Evolutionary conservation across 106 monocot genomes (phyloP), one percentile per base, ranked within the genome.

Genomic region (Allium fistulosum): DNA sequence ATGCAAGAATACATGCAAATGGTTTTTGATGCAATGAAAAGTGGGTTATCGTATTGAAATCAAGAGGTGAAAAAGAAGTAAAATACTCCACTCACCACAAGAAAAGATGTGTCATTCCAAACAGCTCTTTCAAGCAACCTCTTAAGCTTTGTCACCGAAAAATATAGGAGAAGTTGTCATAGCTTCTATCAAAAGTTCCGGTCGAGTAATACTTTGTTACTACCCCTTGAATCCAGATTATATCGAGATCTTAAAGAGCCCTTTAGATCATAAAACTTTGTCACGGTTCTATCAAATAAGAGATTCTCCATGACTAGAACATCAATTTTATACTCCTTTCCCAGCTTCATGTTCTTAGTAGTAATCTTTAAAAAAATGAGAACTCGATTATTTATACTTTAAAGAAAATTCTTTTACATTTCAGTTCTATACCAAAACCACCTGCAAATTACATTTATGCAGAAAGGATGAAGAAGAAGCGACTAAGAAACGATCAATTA

Each of bases 141-240:
- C 66, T 94, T 94, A n/a, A 17, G 90, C 81, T 67, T 88, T 85
- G 77, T 91, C 85, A 11, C 90, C 94, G 12, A 94, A 82, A 71
- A 91, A 94, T 75, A 94, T 94, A 13, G 94, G 94, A 63, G 94
- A 94, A 50, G 87, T 91, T 26, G 90, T 85, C 90, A 94, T 88
- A 59, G 85, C 62, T 58, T 94, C 94, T 11, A 94, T 81, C 16
- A n/a, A n/a, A 91, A 76, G 64, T 94, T 94, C 57, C 90, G 87
- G 73, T 94, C 94, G 51, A 94, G 79, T 61, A 90, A 81, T 22
- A 94, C 94, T 70, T 81, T 94, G 69, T 94, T 91, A 52, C 63
- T 81, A 27, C 90, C 94, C 69, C 66, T 91, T 60, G 77, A 81
- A 79, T 94, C 94, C 58, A 82, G 65, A 77, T 90, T 91, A 67